Conservation (phyloP, 345 rosid genomes). For the Corchorus olitorius region DNA sequence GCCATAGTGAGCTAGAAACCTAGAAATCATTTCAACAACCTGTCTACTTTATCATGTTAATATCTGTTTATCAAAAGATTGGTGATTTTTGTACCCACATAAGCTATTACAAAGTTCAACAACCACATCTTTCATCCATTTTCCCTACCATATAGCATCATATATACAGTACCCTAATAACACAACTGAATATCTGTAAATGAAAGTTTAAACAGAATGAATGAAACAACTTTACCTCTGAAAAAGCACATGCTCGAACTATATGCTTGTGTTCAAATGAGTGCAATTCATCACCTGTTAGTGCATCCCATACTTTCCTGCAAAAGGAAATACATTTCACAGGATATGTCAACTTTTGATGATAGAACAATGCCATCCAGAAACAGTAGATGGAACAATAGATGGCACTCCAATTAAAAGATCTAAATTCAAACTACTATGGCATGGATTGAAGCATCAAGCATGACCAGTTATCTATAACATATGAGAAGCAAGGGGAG, state of each 20-base stretch:
- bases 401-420: background rate
- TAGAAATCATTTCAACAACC: background rate
- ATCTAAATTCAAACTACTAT: background rate
- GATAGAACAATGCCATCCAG: background rate
- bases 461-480: background rate
- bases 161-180: background rate
- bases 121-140: background rate
- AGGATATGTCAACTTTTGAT: background rate
- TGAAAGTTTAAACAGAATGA: constrained; percentile 9
- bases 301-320: constrained; percentile 87
- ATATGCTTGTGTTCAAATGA: constrained; percentile 94
- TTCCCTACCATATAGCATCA: background rate
- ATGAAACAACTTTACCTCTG: constrained; percentile 52
- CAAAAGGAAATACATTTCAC: background rate
- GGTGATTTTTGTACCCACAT: background rate
- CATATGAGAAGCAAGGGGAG: background rate
- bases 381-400: constrained; percentile 5
- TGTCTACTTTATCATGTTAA: background rate
- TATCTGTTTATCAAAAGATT: background rate
- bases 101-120: background rate
- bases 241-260: constrained; percentile 87
- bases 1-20: constrained; percentile 2
- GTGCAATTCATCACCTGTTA: constrained; percentile 84
- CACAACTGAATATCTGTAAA: no score
- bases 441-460: background rate